Conservation (phyloP, 371 early-diverging fungal species). For the Mortierella sp. region DNA sequence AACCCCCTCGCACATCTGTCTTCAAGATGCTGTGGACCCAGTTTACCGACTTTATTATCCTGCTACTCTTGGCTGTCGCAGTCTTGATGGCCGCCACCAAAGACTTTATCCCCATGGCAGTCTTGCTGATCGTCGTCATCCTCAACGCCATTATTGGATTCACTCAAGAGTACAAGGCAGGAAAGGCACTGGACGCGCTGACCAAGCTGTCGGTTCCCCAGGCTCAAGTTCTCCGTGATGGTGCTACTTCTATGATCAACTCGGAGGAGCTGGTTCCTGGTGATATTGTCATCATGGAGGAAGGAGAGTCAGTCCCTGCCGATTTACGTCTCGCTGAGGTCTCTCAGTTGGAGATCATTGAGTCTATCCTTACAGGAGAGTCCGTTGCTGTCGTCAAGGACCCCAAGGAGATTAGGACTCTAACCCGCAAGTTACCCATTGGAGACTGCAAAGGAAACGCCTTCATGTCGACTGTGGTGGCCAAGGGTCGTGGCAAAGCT, state of each 20-base stretch:
- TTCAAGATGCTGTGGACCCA: slow-evolving; percentile 88
- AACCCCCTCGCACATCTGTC: slow-evolving; percentile 82
- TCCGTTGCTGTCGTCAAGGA: slow-evolving; percentile 74
- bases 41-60: slow-evolving; percentile 93
- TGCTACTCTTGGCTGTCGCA: slow-evolving; percentile 84
- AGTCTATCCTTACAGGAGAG: slow-evolving; percentile 86
- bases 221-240: slow-evolving; percentile 80
- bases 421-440: slow-evolving; percentile 77
- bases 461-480: slow-evolving; percentile 88
- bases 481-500: slow-evolving; percentile 86
- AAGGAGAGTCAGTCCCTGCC: slow-evolving; percentile 82
- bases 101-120: slow-evolving; percentile 80
- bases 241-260: slow-evolving; percentile 63
- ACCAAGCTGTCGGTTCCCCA: slow-evolving; percentile 73
- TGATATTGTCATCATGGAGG: slow-evolving; percentile 76
- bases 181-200: slow-evolving; percentile 72
- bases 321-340: slow-evolving; percentile 80
- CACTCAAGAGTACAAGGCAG: slow-evolving; percentile 77
- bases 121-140: slow-evolving; percentile 78
- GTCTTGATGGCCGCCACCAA: slow-evolving; percentile 83
- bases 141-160: slow-evolving; percentile 80
- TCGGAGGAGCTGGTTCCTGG: slow-evolving; percentile 76
- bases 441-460: slow-evolving; percentile 89
- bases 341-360: slow-evolving; percentile 82
- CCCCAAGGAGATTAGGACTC: slow-evolving; percentile 64